These are phyloP conservation scores for Globisporangium sylvaticum DNA, from an alignment of 352 stramenopile genomes.

Conservation along the genomic window DNA sequence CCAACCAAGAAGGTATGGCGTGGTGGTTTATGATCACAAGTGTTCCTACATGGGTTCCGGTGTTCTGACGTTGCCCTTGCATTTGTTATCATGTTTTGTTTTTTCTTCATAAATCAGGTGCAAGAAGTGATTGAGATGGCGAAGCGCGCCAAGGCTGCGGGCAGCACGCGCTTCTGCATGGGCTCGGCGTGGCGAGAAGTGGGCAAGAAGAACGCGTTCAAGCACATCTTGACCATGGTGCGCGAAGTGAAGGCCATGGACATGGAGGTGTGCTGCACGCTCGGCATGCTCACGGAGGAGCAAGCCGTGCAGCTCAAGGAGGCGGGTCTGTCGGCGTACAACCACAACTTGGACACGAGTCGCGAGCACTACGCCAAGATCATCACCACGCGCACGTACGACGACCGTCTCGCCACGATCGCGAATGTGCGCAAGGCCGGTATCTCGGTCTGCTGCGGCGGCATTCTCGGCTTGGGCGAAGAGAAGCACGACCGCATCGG, in stretches of 20 bases:
- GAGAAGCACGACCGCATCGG: slow-evolving; percentile 92
- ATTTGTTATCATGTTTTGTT: too few relatives aligned
- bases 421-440: slow-evolving; percentile 95
- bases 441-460: slow-evolving; percentile 96
- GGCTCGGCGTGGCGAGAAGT: slow-evolving; percentile 96
- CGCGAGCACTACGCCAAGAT: slow-evolving; percentile 97
- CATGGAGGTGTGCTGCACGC: slow-evolving; percentile 95
- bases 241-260: slow-evolving; percentile 89
- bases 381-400: slow-evolving; percentile 95
- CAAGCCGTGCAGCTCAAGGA: slow-evolving; percentile 96
- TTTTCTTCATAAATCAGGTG: slow-evolving; percentile 33
- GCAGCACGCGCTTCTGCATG: slow-evolving; percentile 98
- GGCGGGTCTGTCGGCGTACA: slow-evolving; percentile 96
- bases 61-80: background rate
- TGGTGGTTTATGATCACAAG: slow-evolving; percentile 3
- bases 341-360: slow-evolving; percentile 98
- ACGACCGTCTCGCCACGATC: slow-evolving; percentile 96
- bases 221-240: slow-evolving; percentile 97
- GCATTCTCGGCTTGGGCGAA: slow-evolving; percentile 96
- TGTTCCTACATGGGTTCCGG: background rate
- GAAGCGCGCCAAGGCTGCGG: slow-evolving; percentile 92
- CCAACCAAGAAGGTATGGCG: slow-evolving; percentile 90
- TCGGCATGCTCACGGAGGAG: slow-evolving; percentile 96
- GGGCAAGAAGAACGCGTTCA: slow-evolving; percentile 98
- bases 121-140: slow-evolving; percentile 96